phyloP scores from a whole-genome alignment of 306 rosid species.

The Quercus glauca region DNA sequence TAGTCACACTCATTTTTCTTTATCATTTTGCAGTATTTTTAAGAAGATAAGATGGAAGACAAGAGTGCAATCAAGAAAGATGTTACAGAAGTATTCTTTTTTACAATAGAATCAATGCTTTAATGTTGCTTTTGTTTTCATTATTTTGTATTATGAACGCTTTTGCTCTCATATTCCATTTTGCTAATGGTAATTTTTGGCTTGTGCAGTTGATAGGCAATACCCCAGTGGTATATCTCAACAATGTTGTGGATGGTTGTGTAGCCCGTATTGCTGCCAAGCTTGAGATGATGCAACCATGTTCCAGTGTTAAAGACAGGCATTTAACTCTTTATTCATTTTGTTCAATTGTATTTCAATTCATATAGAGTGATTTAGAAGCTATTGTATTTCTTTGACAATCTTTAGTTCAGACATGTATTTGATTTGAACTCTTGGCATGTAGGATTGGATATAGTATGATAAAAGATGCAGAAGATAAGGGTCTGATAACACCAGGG shows the following conservation, averaged over 20 bases:
- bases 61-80: constrained; percentile 65
- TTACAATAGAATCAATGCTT: background rate
- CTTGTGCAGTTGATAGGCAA: constrained; percentile 56
- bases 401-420: background rate
- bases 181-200: background rate
- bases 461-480: constrained; percentile 87
- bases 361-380: background rate
- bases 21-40: constrained; percentile 7
- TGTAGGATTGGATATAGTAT: constrained; percentile 70
- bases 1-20: background rate
- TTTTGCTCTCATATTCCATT: background rate
- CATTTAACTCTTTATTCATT: background rate
- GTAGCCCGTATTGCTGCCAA: constrained; percentile 76
- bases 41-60: constrained; percentile 45
- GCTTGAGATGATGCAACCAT: constrained; percentile 71
- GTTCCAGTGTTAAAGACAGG: constrained; percentile 83
- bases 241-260: constrained; percentile 67
- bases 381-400: background rate
- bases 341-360: background rate
- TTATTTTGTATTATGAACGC: no score
- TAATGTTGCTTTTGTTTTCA: background rate
- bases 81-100: constrained; percentile 58
- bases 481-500: constrained; percentile 77
- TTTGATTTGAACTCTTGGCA: background rate
- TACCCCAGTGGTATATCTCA: constrained; percentile 75